A percentile compares a stretch with the other conserved stretches of the same genome.
phyloP scores from a whole-genome alignment of 306 rosid genomes.

The Trifolium fragiferum region DNA sequence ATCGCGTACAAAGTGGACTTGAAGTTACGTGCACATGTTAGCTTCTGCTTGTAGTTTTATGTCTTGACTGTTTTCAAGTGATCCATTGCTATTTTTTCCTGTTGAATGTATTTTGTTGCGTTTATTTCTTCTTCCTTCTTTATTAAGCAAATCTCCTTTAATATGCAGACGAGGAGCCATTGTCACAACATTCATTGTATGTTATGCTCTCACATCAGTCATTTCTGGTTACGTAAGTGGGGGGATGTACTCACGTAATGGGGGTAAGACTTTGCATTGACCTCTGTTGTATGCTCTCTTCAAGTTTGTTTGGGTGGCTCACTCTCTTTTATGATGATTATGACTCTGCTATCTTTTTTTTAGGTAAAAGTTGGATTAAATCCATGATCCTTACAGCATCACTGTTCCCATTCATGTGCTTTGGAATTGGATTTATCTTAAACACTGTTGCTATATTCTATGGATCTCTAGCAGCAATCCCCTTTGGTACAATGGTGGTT shows the following conservation, averaged over 20 bases:
- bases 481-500: slow-evolving; percentile 97
- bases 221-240: slow-evolving; percentile 99
- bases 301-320: slow-evolving; percentile 23
- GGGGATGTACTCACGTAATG: slow-evolving; percentile 98
- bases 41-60: slow-evolving; percentile 31
- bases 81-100: slow-evolving; percentile 20
- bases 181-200: slow-evolving; percentile 96
- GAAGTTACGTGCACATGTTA: slow-evolving; percentile 19
- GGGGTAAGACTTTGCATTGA: slow-evolving; percentile 63
- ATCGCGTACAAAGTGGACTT: slow-evolving; percentile 25
- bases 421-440: slow-evolving; percentile 92
- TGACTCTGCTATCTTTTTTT: slow-evolving; percentile 27
- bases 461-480: slow-evolving; percentile 98
- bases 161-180: slow-evolving; percentile 94
- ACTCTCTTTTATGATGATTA: slow-evolving; percentile 9
- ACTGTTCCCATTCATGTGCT: slow-evolving; percentile 94
- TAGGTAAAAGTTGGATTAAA: slow-evolving; percentile 98
- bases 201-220: slow-evolving; percentile 98
- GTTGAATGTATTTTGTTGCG: slow-evolving; percentile 13
- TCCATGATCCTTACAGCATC: slow-evolving; percentile 99
- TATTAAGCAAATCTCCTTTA: slow-evolving; percentile 32
- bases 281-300: slow-evolving; percentile 29
- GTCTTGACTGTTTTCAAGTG: slow-evolving; percentile 4
- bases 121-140: slow-evolving; percentile 11
- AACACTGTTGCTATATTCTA: slow-evolving; percentile 96